Conservation (phyloP, 2,329 filamentous ascomycete species). For the Paraphaeosphaeria sporulosa region DNA sequence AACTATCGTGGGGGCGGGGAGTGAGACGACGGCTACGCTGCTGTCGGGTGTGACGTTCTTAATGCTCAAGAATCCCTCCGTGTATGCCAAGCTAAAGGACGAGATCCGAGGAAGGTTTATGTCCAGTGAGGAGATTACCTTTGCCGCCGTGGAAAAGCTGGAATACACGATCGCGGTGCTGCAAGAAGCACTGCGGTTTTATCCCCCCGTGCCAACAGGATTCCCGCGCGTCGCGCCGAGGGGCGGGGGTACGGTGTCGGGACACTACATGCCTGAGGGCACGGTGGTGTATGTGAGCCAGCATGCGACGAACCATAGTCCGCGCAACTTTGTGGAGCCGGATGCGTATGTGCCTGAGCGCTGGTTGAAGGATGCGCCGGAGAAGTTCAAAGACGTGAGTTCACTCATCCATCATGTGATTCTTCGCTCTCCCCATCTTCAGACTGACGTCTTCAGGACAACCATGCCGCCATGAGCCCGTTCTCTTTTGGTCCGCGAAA, state of each 20-base stretch:
- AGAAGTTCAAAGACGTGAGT: not conserved
- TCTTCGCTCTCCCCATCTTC: not conserved
- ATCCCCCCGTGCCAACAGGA: constrained; percentile 40
- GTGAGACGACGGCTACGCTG: constrained; percentile 57
- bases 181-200: constrained; percentile 35
- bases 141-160: constrained; percentile 34
- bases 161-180: constrained; percentile 40
- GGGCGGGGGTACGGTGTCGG: constrained; percentile 34
- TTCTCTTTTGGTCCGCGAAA: not conserved
- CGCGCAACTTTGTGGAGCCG: constrained; percentile 36
- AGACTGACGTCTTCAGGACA: not conserved
- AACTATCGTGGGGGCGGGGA: constrained; percentile 51
- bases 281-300: constrained; percentile 36
- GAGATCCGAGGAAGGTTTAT: constrained; percentile 37
- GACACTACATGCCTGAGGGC: constrained; percentile 37
- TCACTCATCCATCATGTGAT: not conserved
- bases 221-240: constrained; percentile 37
- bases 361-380: constrained; percentile 40
- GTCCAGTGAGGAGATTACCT: constrained; percentile 28
- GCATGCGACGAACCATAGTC: constrained; percentile 41
- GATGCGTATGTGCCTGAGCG: constrained; percentile 41
- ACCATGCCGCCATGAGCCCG: not conserved
- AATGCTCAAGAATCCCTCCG: constrained; percentile 38
- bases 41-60: constrained; percentile 53
- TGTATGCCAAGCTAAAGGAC: constrained; percentile 27